Evolutionary conservation across 2,329 filamentous ascomycete genomes (phyloP), one percentile per base, ranked within the genome.

Genomic region (Diaporthe destruens): DNA sequence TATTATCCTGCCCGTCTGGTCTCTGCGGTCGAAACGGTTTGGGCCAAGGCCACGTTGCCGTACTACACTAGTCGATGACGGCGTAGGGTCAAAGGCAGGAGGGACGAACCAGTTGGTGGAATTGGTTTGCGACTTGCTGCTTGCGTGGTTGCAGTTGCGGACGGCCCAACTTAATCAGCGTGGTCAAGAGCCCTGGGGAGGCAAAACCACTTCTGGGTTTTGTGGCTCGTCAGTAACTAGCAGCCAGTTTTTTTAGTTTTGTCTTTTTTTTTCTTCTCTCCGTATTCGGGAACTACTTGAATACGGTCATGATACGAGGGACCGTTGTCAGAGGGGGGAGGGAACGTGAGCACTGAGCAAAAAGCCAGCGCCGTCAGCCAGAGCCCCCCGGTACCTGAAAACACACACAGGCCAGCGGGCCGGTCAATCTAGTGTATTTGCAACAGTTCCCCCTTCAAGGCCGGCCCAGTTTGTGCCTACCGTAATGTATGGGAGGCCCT

Each of bases 1-100:
- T 68, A 67, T 71, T 73, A 54, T 73, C 55, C 49, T 61, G 39
- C 34, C 49, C 29, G 36, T 57, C 59, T 61, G 57, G 72, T 20
- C 72, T 54, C 32, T 61, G 55, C 56, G 44, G 53, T 61, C 61
- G 44, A 53, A 23, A 18, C 68, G 34, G 34, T 70, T 49, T 53
- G 55, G 55, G 44, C 55, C 42, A 44, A 44, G 39, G n/a, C 12
- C 12, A 32, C 34, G 55, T 39, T 53, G 34, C 25, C 25, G 39
- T 18, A 59, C 56, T 32, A 42, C 23, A 59, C 56, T 53, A 53
- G 68, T 49, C 32, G 47, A 66, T 53, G 67, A 61, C 44, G 55
- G 67, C 29, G 55, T n/a, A 9, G 36, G 44, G 65, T 70, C 39
- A 18, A 54, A 39, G 14, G 14, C 20, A 36, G 8, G 20, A 34